Evolutionary conservation across 2,329 filamentous ascomycete genomes (phyloP).

Genomic region (Orbilia ellipsospora): DNA sequence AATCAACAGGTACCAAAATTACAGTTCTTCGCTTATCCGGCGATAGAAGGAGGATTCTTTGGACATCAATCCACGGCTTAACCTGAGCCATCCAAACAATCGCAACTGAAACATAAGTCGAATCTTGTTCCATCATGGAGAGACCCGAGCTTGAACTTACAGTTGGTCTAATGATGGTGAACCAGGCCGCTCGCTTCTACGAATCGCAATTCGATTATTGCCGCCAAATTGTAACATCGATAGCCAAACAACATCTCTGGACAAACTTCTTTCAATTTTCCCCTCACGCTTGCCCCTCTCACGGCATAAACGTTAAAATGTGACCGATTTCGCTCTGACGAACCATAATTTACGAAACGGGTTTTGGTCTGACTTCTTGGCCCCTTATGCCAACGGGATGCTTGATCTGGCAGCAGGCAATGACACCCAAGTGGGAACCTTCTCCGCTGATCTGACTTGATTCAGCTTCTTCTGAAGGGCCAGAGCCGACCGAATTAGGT

Average conservation of each 20-base stretch:
- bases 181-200: conserved; percentile 35
- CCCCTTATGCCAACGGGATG: conserved; percentile 41
- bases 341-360: conserved; percentile 31
- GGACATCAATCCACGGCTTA: conserved; percentile 41
- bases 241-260: conserved; percentile 17
- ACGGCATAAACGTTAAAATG: conserved; percentile 22
- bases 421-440: conserved; percentile 35
- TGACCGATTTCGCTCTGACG: conserved; percentile 27
- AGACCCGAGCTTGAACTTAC: conserved; percentile 14
- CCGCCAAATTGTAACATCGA: conserved; percentile 41
- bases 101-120: conserved; percentile 51
- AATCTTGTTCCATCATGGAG: conserved; percentile 26
- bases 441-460: conserved; percentile 38
- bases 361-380: conserved; percentile 11
- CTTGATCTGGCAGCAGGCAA: conserved; percentile 48
- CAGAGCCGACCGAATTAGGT: conserved; percentile 29
- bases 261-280: conserved; percentile 10
- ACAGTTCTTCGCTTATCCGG: conserved; percentile 37
- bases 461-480: conserved; percentile 29
- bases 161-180: conserved; percentile 21
- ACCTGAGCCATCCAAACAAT: conserved; percentile 31
- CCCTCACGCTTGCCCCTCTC: conserved; percentile 11
- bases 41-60: conserved; percentile 16
- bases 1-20: conserved; percentile 41
- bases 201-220: conserved; percentile 47